phyloP scores from a whole-genome alignment of 2,329 filamentous ascomycete genomes.

The Curvularia spicifera region DNA sequence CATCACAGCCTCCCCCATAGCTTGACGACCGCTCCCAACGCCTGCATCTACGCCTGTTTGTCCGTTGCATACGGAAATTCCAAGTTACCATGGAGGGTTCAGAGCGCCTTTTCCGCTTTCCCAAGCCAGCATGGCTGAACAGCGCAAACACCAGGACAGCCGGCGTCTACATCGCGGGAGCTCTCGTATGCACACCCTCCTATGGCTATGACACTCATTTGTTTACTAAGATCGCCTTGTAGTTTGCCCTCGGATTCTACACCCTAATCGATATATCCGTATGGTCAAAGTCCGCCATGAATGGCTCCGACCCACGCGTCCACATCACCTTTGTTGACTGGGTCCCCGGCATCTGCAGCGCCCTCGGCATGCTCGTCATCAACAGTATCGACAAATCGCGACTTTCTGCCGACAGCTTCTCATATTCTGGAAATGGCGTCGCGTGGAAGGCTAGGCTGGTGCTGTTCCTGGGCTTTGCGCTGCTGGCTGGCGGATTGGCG shows the following conservation, averaged over 20 bases:
- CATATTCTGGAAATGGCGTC: constrained; percentile 68
- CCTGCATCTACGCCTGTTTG: not conserved
- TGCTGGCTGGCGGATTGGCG: constrained; percentile 71
- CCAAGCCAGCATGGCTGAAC: constrained; percentile 71
- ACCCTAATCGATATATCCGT: constrained; percentile 70
- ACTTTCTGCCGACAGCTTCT: constrained; percentile 68
- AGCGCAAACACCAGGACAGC: constrained; percentile 67
- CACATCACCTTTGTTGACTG: constrained; percentile 75
- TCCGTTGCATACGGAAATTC: constrained; percentile 10
- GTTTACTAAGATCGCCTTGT: constrained; percentile 12
- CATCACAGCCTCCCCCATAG: constrained; percentile 19
- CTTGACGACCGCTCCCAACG: constrained; percentile 13
- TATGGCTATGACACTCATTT: not conserved
- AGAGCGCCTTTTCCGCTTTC: constrained; percentile 69
- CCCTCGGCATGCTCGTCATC: constrained; percentile 74
- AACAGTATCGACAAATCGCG: constrained; percentile 74
- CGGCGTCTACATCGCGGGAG: constrained; percentile 71
- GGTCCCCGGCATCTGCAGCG: constrained; percentile 73
- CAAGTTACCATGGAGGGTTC: constrained; percentile 50
- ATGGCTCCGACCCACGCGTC: constrained; percentile 61
- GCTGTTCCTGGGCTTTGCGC: constrained; percentile 71
- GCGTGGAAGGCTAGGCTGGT: constrained; percentile 75
- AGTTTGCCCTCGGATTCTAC: constrained; percentile 75
- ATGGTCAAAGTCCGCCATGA: constrained; percentile 67
- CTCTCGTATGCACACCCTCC: constrained; percentile 59